These are phyloP conservation scores for Aspergillus bombycis DNA, from an alignment of 2,329 filamentous ascomycete species.

Conservation along the genomic window DNA sequence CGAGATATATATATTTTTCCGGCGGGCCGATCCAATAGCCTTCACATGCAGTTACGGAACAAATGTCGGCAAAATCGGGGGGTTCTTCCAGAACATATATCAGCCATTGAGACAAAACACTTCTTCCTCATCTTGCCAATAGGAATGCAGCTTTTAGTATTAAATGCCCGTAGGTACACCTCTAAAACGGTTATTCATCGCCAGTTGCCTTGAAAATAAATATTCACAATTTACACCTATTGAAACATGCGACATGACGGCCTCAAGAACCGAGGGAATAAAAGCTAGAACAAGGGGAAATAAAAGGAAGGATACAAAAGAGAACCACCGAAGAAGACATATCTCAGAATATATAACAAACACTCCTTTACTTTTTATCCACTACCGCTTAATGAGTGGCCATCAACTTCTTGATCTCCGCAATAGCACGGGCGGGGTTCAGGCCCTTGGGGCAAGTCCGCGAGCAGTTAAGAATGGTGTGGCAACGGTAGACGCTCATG, in stretches of 20 bases:
- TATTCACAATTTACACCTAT: conserved; percentile 35
- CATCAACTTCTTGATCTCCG: conserved; percentile 98
- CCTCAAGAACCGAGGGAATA: conserved; percentile 29
- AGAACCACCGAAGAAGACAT: conserved; percentile 17
- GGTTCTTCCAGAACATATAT: neutral
- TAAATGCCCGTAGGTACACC: neutral
- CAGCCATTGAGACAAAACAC: neutral
- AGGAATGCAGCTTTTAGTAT: neutral
- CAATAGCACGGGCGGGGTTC: conserved; percentile 93
- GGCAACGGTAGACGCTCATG: conserved; percentile 98
- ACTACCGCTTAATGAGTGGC: conserved; percentile 47
- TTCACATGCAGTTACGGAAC: neutral
- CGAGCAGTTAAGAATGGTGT: conserved; percentile 99
- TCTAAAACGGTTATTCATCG: conserved; percentile 6
- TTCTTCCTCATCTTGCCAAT: neutral
- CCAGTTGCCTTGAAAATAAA: conserved; percentile 17
- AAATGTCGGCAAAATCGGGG: neutral
- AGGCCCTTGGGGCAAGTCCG: conserved; percentile 97
- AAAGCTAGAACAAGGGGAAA: conserved; percentile 19
- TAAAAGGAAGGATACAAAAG: conserved; percentile 16
- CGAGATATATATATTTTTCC: neutral
- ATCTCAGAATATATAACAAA: conserved; percentile 21
- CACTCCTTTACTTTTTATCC: conserved; percentile 15
- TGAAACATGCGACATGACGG: conserved; percentile 30
- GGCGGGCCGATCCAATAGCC: neutral